phyloP scores from a whole-genome alignment of 1,284 basidiomycete species.

The Trichosporon sp. region DNA sequence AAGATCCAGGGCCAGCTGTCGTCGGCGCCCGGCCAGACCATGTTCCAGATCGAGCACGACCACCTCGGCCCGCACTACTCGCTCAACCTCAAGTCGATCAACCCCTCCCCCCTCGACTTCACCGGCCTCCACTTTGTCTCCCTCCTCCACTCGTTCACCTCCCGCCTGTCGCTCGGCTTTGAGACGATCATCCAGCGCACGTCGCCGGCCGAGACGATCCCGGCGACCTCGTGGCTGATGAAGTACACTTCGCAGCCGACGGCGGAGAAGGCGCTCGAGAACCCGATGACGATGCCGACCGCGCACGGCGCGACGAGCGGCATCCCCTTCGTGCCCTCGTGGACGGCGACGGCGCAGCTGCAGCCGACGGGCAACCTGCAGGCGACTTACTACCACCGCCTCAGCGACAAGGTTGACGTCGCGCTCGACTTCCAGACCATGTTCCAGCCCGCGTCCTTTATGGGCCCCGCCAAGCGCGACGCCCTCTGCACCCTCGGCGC shows the following conservation, averaged over 20 bases:
- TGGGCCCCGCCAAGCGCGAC: constrained; percentile 65
- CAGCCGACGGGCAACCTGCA: constrained; percentile 81
- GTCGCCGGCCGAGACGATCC: constrained; percentile 66
- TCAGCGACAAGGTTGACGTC: constrained; percentile 97
- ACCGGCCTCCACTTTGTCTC: constrained; percentile 94
- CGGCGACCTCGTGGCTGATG: constrained; percentile 77
- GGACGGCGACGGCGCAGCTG: constrained; percentile 90
- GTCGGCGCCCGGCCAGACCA: constrained; percentile 64
- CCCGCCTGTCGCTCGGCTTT: constrained; percentile 82
- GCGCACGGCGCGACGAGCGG: constrained; percentile 23
- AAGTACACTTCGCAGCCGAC: constrained; percentile 69
- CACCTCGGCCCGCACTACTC: constrained; percentile 84
- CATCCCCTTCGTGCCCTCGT: constrained; percentile 56
- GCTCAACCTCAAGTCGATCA: constrained; percentile 83
- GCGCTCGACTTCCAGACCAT: constrained; percentile 88
- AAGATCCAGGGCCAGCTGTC: constrained; percentile 73
- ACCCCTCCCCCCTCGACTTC: constrained; percentile 80
- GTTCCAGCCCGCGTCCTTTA: constrained; percentile 58
- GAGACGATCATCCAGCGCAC: constrained; percentile 83
- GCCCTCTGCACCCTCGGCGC: constrained; percentile 89
- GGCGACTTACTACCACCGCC: constrained; percentile 93
- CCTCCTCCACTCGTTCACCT: constrained; percentile 92
- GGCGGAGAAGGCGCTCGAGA: constrained; percentile 27
- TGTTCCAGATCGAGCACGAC: constrained; percentile 93
- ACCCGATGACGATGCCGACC: constrained; percentile 19